Base-by-base conservation (phyloP, 352 stramenopile species). In the Phytophthora citricola region DNA sequence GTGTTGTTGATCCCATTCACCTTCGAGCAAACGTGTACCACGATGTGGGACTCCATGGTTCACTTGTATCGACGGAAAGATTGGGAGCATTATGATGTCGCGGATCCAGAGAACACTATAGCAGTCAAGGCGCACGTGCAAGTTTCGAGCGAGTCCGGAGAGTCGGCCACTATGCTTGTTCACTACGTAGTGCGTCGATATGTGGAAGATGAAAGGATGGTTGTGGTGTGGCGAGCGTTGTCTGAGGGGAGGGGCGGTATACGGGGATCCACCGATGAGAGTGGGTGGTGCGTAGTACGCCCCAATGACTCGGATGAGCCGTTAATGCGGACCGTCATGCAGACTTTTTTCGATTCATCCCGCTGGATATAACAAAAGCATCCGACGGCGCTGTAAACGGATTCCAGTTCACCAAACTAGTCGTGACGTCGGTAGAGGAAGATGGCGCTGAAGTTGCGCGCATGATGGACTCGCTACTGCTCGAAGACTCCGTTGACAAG, bases 191-290 rank as follows among this genome's bases (percentile, higher is more conserved):
- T 81, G 67, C 66, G 66, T 0, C 58, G 69, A 41, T 88, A 84
- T 36, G 45, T 72, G 3, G 77, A 88, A 24, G 32, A 29, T 1
- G 50, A 75, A 3, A 60, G 81, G 2, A 72, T 87, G 65, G 73
- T 87, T 57, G 27, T 87, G 4, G 76, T 88, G 29, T 90, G 81
- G 81, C 76, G 78, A n/a, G 66, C 66, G 1, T 50, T 82, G 22
- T 75, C 69, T 0, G 65, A 87, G 27, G 74, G 12, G 69, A 74
- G 46, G 57, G 69, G 1, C 43, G 62, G 24, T 66, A 73, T 36
- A 66, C 55, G 43, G 73, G 71, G 0, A 74, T 86, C 48, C 76
- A 75, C 52, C 24, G 78, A 89, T 44, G 78, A 90, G 24, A 87
- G 76, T 0, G 78, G 78, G 0, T 87, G 81, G 81, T 77, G 73